Conservation (phyloP, 441 rosid species). For the Corymbia calophylla region DNA sequence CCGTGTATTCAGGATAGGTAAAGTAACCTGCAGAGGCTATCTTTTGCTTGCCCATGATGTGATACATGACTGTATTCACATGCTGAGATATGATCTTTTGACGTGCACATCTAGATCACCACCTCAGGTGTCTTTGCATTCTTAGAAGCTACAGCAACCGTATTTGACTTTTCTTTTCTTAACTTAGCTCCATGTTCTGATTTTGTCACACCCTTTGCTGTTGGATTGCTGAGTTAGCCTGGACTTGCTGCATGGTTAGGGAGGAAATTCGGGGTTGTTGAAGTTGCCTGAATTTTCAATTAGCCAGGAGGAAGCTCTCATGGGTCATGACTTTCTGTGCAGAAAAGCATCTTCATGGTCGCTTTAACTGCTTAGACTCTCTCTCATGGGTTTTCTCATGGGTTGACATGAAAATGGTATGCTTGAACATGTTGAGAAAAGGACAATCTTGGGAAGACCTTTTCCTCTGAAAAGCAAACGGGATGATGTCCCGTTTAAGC, state of each 20-base stretch:
- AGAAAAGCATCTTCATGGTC: background rate
- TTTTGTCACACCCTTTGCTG: background rate
- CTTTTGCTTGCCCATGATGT: background rate
- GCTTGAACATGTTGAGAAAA: background rate
- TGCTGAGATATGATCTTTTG: background rate
- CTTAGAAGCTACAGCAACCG: background rate
- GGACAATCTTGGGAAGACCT: background rate
- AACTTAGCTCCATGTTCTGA: background rate
- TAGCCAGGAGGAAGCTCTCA: background rate
- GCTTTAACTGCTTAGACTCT: background rate
- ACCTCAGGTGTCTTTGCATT: background rate
- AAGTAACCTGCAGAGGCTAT: background rate
- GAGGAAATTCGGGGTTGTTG: background rate
- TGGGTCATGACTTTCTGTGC: background rate
- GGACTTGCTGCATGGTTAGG: background rate
- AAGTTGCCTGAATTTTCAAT: background rate
- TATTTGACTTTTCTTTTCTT: background rate
- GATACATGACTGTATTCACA: background rate
- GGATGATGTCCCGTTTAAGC: background rate
- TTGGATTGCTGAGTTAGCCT: background rate
- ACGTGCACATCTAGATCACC: background rate
- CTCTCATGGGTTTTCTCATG: background rate
- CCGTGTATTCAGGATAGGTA: background rate
- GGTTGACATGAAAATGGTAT: background rate
- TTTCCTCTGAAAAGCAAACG: background rate